phyloP scores from a whole-genome alignment of 163 green algal species.

The Picocystis sp. region DNA sequence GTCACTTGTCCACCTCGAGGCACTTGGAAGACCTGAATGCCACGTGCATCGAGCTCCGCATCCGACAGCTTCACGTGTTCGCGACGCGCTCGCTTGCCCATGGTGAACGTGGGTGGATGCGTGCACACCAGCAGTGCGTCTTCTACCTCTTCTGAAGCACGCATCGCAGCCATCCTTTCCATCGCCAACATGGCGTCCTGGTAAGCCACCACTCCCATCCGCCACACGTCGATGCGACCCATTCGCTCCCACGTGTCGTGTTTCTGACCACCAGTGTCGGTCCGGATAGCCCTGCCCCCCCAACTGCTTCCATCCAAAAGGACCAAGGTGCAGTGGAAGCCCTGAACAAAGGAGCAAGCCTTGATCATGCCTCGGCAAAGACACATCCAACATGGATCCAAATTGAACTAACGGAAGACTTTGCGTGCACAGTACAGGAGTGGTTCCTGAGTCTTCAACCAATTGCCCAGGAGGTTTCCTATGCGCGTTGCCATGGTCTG shows the following conservation, averaged over 20 bases:
- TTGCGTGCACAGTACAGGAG: too few relatives aligned
- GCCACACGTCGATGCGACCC: too few relatives aligned
- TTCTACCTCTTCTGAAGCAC: conserved; percentile 8
- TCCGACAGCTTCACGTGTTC: not conserved
- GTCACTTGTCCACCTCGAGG: conserved; percentile 28
- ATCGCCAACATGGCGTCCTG: conserved; percentile 16
- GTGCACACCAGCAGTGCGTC: conserved; percentile 34
- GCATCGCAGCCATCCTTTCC: conserved; percentile 15
- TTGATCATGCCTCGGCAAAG: too few relatives aligned
- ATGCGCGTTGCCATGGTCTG: conserved; percentile 15
- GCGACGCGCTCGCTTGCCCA: conserved; percentile 46
- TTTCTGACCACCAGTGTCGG: too few relatives aligned
- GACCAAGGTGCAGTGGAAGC: too few relatives aligned
- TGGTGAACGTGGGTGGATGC: conserved; percentile 61
- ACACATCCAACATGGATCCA: too few relatives aligned
- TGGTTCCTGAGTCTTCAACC: conserved; percentile 10
- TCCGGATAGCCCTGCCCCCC: too few relatives aligned
- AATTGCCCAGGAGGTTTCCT: conserved; percentile 11
- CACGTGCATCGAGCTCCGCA: conserved; percentile 11
- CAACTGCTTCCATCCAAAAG: too few relatives aligned
- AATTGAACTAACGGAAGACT: too few relatives aligned
- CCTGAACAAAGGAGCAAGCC: too few relatives aligned
- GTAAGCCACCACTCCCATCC: not conserved
- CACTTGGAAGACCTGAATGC: conserved; percentile 14
- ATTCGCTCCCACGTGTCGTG: too few relatives aligned